Evolutionary conservation across 495 filamentous ascomycete species (phyloP).

Genomic region (Aspergillus taichungensis): DNA sequence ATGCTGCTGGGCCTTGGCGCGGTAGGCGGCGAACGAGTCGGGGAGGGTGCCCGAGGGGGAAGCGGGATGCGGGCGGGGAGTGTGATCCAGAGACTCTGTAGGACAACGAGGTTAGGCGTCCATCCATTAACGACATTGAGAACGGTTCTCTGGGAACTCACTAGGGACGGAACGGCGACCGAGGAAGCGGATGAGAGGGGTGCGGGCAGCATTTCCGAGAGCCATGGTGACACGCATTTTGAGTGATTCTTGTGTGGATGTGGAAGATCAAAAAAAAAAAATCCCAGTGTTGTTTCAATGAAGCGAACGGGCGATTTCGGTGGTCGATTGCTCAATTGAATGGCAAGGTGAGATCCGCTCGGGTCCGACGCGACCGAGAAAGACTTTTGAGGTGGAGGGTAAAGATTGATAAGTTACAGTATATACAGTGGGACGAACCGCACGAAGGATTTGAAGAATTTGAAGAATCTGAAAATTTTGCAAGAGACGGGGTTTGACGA

Average conservation of each 20-base stretch:
- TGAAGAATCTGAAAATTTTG: too few relatives aligned
- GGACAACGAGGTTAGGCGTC: constrained; percentile 10
- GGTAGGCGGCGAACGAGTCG: constrained; percentile 81
- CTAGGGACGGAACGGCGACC: constrained; percentile 78
- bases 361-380: constrained; percentile 24
- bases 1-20: constrained; percentile 86
- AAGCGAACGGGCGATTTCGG: background rate
- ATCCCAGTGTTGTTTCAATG: background rate
- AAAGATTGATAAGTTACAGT: background rate
- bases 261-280: constrained; percentile 4
- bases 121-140: background rate
- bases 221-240: constrained; percentile 59
- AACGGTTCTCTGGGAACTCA: constrained; percentile 36
- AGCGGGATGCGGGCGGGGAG: constrained; percentile 52
- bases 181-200: constrained; percentile 82
- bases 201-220: constrained; percentile 62
- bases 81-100: constrained; percentile 63
- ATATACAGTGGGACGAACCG: constrained; percentile 2
- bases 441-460: too few relatives aligned
- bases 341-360: constrained; percentile 20
- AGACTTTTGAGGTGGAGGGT: constrained; percentile 1
- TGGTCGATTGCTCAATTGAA: constrained; percentile 9
- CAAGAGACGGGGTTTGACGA: too few relatives aligned
- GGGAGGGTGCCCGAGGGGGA: constrained; percentile 54
- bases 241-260: constrained; percentile 11